Evolutionary conservation across 176 grass and related monocot genomes (phyloP).

Genomic region (Pontederia paniculata): DNA sequence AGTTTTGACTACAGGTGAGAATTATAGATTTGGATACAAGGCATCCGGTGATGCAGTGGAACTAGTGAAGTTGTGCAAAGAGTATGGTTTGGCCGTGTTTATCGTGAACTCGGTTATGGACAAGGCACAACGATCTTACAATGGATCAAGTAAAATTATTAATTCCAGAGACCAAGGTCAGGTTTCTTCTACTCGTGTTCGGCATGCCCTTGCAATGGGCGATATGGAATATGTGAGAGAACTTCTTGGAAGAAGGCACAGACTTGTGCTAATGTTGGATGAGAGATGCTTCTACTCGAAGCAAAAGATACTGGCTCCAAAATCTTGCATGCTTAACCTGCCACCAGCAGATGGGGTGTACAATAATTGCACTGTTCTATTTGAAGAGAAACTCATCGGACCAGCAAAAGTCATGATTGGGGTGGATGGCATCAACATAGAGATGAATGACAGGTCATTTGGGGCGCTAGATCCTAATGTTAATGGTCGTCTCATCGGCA

Average conservation of each 20-base stretch:
- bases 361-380: slow-evolving; percentile 35
- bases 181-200: slow-evolving; percentile 61
- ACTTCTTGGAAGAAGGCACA: slow-evolving; percentile 59
- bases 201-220: slow-evolving; percentile 14
- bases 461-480: slow-evolving; percentile 15
- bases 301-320: slow-evolving; percentile 29
- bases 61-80: slow-evolving; percentile 38
- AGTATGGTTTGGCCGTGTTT: slow-evolving; percentile 31
- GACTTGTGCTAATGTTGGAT: slow-evolving; percentile 45
- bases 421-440: slow-evolving; percentile 26
- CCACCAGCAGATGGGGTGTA: slow-evolving; percentile 44
- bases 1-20: slow-evolving; percentile 48
- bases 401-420: slow-evolving; percentile 41
- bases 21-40: slow-evolving; percentile 99
- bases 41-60: slow-evolving; percentile 71
- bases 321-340: slow-evolving; percentile 62
- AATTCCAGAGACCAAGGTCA: slow-evolving; percentile 59
- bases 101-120: slow-evolving; percentile 44
- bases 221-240: slow-evolving; percentile 19
- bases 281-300: slow-evolving; percentile 23
- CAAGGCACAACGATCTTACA: slow-evolving; percentile 20
- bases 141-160: slow-evolving; percentile 28
- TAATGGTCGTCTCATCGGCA: slow-evolving; percentile 18
- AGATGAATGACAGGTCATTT: slow-evolving; percentile 29
- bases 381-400: slow-evolving; percentile 29